A percentile compares a stretch with the other conserved stretches of the same genome.
Conservation (phyloP, 768 basidiomycete species). For the Hygrophorus russula region DNA sequence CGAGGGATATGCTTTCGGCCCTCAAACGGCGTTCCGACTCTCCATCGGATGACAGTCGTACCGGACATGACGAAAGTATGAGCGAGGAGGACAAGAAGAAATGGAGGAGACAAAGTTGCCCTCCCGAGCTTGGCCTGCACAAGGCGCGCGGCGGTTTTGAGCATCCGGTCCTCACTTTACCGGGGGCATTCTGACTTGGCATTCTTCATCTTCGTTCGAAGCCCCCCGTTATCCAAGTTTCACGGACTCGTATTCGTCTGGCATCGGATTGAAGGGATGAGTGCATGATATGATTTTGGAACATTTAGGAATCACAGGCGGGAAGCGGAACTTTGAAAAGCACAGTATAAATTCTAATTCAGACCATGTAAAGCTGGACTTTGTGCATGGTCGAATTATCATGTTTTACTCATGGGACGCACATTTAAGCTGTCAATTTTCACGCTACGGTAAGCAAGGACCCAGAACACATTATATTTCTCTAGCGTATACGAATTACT, state of each 20-base stretch:
- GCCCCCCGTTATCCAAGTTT: background rate
- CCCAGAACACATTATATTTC: no score
- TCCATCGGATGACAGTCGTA: constrained; percentile 17
- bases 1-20: constrained; percentile 55
- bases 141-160: constrained; percentile 40
- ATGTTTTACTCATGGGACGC: no score
- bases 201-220: constrained; percentile 20
- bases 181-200: constrained; percentile 45
- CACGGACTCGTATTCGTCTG: no score
- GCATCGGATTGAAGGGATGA: background rate
- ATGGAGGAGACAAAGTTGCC: constrained; percentile 49
- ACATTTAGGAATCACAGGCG: background rate
- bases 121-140: constrained; percentile 41
- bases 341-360: no score
- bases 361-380: no score
- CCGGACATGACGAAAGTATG: constrained; percentile 5
- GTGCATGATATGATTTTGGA: constrained; percentile 3
- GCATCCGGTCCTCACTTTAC: constrained; percentile 45
- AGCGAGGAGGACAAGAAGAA: constrained; percentile 18
- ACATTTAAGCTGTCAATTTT: no score
- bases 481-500: no score
- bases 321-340: no score
- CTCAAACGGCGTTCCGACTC: constrained; percentile 45
- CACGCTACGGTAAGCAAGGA: no score
- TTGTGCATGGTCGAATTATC: no score